phyloP scores from a whole-genome alignment of 257 asterid species.

The Leptodermis oblonga region DNA sequence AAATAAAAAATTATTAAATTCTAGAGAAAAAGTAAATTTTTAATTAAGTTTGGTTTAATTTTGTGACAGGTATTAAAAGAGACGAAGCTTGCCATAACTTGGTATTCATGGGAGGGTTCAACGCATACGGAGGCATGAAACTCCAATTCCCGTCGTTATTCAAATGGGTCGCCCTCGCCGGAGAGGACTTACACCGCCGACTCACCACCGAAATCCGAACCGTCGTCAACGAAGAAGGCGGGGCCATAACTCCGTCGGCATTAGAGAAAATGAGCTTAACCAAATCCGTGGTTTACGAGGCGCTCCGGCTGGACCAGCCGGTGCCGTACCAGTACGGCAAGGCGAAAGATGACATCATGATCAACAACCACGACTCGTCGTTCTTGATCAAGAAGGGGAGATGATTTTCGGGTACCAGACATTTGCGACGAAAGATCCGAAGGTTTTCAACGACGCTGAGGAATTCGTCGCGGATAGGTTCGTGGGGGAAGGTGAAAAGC shows the following conservation, averaged over 20 bases:
- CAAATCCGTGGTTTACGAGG: slow-evolving; percentile 69
- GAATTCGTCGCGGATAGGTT: slow-evolving; percentile 56
- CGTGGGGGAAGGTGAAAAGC: slow-evolving; percentile 48
- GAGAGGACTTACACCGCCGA: slow-evolving; percentile 43
- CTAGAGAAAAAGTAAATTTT: too few species aligned
- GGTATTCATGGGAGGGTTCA: slow-evolving; percentile 73
- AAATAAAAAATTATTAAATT: too few species aligned
- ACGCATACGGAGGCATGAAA: slow-evolving; percentile 88
- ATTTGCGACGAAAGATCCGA: slow-evolving; percentile 58
- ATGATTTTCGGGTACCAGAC: slow-evolving; percentile 76
- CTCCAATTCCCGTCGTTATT: slow-evolving; percentile 44
- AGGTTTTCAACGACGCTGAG: slow-evolving; percentile 38
- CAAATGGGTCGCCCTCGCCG: slow-evolving; percentile 55
- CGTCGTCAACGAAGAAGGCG: slow-evolving; percentile 41
- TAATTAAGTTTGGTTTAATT: slow-evolving; percentile 76
- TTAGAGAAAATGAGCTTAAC: slow-evolving; percentile 43
- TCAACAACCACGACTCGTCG: slow-evolving; percentile 47
- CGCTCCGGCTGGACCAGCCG: slow-evolving; percentile 57
- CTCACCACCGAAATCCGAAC: slow-evolving; percentile 54
- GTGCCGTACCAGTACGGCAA: slow-evolving; percentile 70
- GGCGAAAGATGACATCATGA: slow-evolving; percentile 45
- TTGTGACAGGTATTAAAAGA: slow-evolving; percentile 76
- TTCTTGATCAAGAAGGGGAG: slow-evolving; percentile 65
- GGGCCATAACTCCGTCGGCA: slow-evolving; percentile 32
- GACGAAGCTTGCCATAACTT: slow-evolving; percentile 84